phyloP scores from a whole-genome alignment of 192 early-diverging fungal genomes.

The Spizellomyces punctatus region DNA sequence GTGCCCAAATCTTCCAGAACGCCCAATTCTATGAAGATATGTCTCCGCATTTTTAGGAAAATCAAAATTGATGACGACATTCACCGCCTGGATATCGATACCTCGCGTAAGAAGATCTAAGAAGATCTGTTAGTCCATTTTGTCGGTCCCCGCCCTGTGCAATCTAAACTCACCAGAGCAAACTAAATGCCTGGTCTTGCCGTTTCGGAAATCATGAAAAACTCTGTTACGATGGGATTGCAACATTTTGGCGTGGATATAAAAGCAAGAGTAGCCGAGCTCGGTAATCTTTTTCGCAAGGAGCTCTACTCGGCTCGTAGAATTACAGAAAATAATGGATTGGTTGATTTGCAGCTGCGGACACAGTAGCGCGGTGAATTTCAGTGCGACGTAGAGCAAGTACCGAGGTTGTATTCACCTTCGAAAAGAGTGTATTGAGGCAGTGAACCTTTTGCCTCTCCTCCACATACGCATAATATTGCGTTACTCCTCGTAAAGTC shows the following conservation, averaged over 20 bases:
- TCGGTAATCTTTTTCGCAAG: constrained; percentile 99
- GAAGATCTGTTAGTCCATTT: neutral
- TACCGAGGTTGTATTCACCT: constrained; percentile 52
- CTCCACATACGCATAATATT: constrained; percentile 99
- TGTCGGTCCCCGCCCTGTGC: neutral
- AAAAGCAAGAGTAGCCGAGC: constrained; percentile 98
- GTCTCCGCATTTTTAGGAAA: constrained; percentile 99
- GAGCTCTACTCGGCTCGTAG: constrained; percentile 97
- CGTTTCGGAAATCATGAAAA: constrained; percentile 98
- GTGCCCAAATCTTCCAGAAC: constrained; percentile 94
- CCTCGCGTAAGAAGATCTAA: constrained; percentile 94
- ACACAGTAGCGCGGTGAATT: neutral
- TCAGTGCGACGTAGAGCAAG: neutral
- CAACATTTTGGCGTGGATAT: constrained; percentile 98
- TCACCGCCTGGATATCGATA: constrained; percentile 99
- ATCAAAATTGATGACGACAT: constrained; percentile 99
- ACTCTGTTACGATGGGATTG: constrained; percentile 98
- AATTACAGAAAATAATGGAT: constrained; percentile 99
- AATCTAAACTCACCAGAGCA: constrained; percentile 72
- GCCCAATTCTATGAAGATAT: constrained; percentile 97
- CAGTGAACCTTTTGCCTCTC: constrained; percentile 98
- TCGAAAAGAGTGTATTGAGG: constrained; percentile 86
- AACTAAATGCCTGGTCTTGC: constrained; percentile 95
- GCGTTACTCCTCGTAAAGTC: constrained; percentile 95
- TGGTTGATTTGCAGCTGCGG: constrained; percentile 98